Evolutionary conservation across 1,284 basidiomycete genomes (phyloP), one percentile per base, ranked within the genome.

Genomic region (Malassezia obtusa): DNA sequence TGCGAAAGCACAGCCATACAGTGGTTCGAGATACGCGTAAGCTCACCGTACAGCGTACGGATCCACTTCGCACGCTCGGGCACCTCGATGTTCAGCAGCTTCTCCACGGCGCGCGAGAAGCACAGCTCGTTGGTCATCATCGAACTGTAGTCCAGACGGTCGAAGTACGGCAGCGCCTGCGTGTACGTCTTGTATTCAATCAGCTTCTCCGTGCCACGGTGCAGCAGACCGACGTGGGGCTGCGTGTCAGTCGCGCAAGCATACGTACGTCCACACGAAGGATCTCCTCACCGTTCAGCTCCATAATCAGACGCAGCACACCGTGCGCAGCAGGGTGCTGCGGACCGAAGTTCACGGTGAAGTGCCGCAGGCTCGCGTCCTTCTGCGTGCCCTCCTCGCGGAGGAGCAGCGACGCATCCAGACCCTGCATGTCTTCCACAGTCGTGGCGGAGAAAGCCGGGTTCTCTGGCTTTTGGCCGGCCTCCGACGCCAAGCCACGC

Each of bases 41-140:
- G 86, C 79, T 99, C 92, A 61, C 90, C 91, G 75, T 94, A 96
- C 68, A 99, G 67, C 2, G 91, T 96, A 52, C 92, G 84, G 70
- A 98, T 94, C 92, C 92, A 99, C 77, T 95, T 89, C 22, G 92
- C 94, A 52, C 94, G 84, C 67, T 92, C 91, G n/a, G 92, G 94
- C 1, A 95, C 89, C 72, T 96, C 85, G 63, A 99, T 94, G 77
- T 98, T 98, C 68, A 99, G 84, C 28, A 98, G 81, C 77, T 95
- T 98, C 78, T 99, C 92, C 11, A 96, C 92, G 0, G 94, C 94
- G 31, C 95, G 82, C 3, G 91, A 87, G 78, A 94, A 99, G 75
- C 87, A 94, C 22, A 94, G 81, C 62, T 73, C 71, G 62, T 73
- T 73, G 49, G 68, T 71, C 71, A 73, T 73, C 92, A 96, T 96